A percentile compares a stretch with the other conserved stretches of the same genome.
Evolutionary conservation across 345 rosid genomes (phyloP).

Genomic region (Alliaria petiolata): DNA sequence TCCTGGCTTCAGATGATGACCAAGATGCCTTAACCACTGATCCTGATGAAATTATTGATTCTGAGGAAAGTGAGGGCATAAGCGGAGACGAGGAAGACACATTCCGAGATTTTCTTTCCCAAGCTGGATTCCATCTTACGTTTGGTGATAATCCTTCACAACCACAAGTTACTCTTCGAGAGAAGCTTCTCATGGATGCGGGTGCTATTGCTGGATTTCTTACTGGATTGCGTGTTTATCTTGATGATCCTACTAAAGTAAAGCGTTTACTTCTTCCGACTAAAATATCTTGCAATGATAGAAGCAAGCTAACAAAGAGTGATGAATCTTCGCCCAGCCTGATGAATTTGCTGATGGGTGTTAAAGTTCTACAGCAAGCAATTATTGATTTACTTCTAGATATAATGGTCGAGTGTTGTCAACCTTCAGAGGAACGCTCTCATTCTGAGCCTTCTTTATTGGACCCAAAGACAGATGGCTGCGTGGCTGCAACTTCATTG

Average conservation of each 20-base stretch:
- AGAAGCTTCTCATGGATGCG: constrained; percentile 98
- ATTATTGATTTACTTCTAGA: constrained; percentile 94
- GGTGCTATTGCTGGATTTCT: constrained; percentile 99
- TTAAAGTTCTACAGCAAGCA: constrained; percentile 98
- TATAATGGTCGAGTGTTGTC: constrained; percentile 99
- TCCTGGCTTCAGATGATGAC: constrained; percentile 94
- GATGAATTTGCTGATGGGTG: constrained; percentile 99
- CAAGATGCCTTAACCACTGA: constrained; percentile 98
- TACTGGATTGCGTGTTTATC: constrained; percentile 88
- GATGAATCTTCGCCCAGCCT: constrained; percentile 96
- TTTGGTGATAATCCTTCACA: constrained; percentile 90
- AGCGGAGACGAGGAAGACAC: constrained; percentile 99
- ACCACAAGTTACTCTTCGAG: constrained; percentile 57
- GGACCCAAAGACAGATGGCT: constrained; percentile 27
- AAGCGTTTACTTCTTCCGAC: constrained; percentile 97
- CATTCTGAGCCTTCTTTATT: constrained; percentile 21
- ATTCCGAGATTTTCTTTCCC: constrained; percentile 89
- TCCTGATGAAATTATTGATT: constrained; percentile 98
- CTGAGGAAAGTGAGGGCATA: constrained; percentile 94
- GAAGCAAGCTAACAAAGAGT: constrained; percentile 57
- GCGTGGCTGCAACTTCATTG: constrained; percentile 18
- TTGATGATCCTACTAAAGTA: constrained; percentile 97
- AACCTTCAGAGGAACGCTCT: constrained; percentile 75
- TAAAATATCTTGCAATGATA: constrained; percentile 76
- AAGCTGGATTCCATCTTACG: constrained; percentile 95